Conservation (phyloP, 352 stramenopile genomes). For the Phytopythium sindhum region DNA sequence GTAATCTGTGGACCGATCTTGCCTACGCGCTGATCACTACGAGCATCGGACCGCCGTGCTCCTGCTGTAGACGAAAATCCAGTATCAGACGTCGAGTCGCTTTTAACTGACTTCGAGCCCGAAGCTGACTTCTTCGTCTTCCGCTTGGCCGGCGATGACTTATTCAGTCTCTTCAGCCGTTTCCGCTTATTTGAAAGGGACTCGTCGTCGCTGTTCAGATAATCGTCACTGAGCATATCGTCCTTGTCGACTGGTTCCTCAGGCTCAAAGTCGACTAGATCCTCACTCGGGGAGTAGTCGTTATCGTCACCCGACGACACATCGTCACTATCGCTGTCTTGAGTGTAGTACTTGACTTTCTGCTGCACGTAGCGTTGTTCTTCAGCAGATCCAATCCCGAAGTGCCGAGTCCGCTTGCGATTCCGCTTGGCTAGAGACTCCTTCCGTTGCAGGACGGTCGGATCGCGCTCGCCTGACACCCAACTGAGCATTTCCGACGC, state of each 20-base stretch:
- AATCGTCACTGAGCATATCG: conserved; percentile 49
- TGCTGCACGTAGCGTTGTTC: conserved; percentile 33
- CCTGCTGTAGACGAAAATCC: background rate
- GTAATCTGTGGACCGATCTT: background rate
- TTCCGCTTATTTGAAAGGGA: conserved; percentile 15
- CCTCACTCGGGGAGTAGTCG: conserved; percentile 41
- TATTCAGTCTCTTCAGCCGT: conserved; percentile 20
- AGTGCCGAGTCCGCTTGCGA: conserved; percentile 30
- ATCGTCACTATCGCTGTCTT: conserved; percentile 32
- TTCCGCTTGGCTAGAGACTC: conserved; percentile 43
- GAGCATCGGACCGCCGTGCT: background rate
- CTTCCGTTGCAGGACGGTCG: conserved; percentile 54
- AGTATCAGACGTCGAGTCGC: conserved; percentile 10
- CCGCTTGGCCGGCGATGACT: conserved; percentile 16
- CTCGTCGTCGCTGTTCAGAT: conserved; percentile 32
- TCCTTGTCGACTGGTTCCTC: conserved; percentile 28
- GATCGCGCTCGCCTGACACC: conserved; percentile 50
- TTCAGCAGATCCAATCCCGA: conserved; percentile 34
- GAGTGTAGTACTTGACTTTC: conserved; percentile 37
- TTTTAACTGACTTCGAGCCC: conserved; percentile 9
- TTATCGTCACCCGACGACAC: conserved; percentile 20
- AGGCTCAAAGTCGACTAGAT: conserved; percentile 26
- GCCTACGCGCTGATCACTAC: background rate
- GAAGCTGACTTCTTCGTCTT: conserved; percentile 18
- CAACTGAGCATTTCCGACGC: conserved; percentile 50